phyloP scores from a whole-genome alignment of 2,329 filamentous ascomycete genomes.

The Beauveria bassiana region DNA sequence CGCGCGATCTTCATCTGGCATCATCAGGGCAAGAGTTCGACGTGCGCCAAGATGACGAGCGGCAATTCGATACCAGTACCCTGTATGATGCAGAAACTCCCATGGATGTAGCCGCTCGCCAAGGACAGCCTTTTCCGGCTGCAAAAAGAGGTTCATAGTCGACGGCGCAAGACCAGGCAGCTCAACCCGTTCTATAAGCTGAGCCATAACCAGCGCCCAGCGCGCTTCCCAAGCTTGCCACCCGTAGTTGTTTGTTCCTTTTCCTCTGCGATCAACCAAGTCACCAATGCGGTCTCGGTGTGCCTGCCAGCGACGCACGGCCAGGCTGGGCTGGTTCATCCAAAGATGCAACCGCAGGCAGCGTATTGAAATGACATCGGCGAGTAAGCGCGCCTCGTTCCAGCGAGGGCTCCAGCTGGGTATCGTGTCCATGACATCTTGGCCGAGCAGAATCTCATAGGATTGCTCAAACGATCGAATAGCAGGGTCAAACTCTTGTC shows the following conservation, averaged over 20 bases:
- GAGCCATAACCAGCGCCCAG: constrained; percentile 56
- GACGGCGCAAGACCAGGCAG: constrained; percentile 41
- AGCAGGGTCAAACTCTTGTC: constrained; percentile 85
- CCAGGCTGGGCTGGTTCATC: constrained; percentile 69
- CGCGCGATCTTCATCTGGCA: constrained; percentile 52
- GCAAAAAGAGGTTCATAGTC: constrained; percentile 39
- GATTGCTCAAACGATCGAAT: constrained; percentile 79
- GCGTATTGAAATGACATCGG: constrained; percentile 73
- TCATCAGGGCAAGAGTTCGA: constrained; percentile 44
- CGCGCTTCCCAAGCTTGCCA: constrained; percentile 91
- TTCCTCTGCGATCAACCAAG: constrained; percentile 74
- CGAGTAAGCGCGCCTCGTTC: constrained; percentile 84
- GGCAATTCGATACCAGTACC: constrained; percentile 59
- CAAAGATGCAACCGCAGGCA: constrained; percentile 77
- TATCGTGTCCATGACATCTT: constrained; percentile 80
- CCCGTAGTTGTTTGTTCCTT: constrained; percentile 81
- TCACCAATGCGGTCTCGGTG: constrained; percentile 69
- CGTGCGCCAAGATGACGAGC: constrained; percentile 49
- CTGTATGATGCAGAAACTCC: constrained; percentile 57
- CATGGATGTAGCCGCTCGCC: constrained; percentile 54
- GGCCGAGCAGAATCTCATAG: constrained; percentile 73
- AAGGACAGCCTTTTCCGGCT: constrained; percentile 50
- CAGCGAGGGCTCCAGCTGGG: constrained; percentile 85
- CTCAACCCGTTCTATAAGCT: constrained; percentile 47
- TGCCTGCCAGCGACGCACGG: constrained; percentile 70